Evolutionary conservation across 306 rosid species (phyloP), one percentile per base, ranked within the genome.

Genomic region (Oxytropis ochrocephala): DNA sequence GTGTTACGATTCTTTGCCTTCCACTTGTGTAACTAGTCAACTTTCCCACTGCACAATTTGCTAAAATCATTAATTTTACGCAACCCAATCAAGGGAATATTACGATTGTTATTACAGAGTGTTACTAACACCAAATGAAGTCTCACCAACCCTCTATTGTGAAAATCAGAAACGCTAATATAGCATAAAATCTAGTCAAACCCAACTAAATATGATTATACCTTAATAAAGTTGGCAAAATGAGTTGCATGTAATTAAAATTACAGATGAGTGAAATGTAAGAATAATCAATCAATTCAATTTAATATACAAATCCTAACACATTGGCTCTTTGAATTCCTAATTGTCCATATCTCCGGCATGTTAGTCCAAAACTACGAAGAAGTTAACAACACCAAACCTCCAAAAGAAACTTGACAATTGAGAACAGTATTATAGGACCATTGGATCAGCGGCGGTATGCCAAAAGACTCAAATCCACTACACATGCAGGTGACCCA

Each of bases 291-390:
- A 66, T 14, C 44, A 13, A n/a, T n/a, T n/a, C n/a, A n/a, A 66
- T 14, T 30, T 42, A 54, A 30, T 6, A 56, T 11, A 39, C 14
- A 36, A 18, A 62, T 49, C 81, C 79, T 32, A 82, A 61, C 79
- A 44, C 65, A 70, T 19, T 27, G 24, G 61, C 72, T 56, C n/a
- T 61, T 55, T 7, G 9, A 38, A 12, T 9, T 73, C 67, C 49
- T 71, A 65, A 30, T 24, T 38, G 29, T 70, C 18, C 43, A 47
- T 52, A 67, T 35, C 69, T 64, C 75, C 80, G 30, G 66, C n/a
- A 70, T n/a, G 65, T 16, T 6, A 53, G 78, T 69, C 69, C 42
- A 39, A n/a, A n/a, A 70, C 66, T 72, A 60, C 82, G 75, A 62
- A 75, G 65, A 70, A 70, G 65, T 57, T 39, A 66, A 74, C 67